Base-by-base conservation (phyloP, 2,329 filamentous ascomycete species). In the Colletotrichum theobromicola region DNA sequence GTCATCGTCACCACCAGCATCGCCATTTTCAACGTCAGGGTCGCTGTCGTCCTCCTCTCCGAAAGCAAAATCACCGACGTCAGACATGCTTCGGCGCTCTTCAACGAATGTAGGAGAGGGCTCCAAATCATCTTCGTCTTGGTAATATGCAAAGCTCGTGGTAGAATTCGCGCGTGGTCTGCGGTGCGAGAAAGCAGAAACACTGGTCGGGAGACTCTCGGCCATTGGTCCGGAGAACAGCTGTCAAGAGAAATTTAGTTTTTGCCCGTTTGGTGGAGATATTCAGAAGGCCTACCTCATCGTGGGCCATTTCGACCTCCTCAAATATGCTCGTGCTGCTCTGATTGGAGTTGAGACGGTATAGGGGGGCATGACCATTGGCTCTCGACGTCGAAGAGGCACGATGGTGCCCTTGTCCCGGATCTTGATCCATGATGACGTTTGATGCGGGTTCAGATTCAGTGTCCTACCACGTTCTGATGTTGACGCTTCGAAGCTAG, bases 291-390 rank as follows among this genome's bases (percentile, higher is more conserved):
- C 77, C 72, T 79, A 97, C 94, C 90, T 98, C 96, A 82, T 98
- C 95, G 66, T 97, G 95, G 24, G 97, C 96, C 97, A 99, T 98
- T 83, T 98, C 96, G n/a, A 98, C 96, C 84, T 98, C 95, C 78
- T 95, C 95, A 79, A 98, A 93, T 78, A 98, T 93, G 84, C 95
- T 98, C 42, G 93, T 88, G 84, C 89, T 92, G 85, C 94, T 95
- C 79, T 92, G 88, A 80, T 94, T 94, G 66, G 93, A 94, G 77
- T 88, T 88, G 70, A 93, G 88, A 68, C 93, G 88, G 83, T 95
- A 94, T 76, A 94, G 81, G 66, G 81, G 68, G 16, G 68, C 68
- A 21, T 79, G 75, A 60, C 74, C 66, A 30, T 75, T 74, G 24
- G 68, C 26, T 37, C 70, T 69, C 18, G 70, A 58, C 8, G 62